Evolutionary conservation across 805 yeast species (phyloP).

Genomic region (Komagataella ulmi): DNA sequence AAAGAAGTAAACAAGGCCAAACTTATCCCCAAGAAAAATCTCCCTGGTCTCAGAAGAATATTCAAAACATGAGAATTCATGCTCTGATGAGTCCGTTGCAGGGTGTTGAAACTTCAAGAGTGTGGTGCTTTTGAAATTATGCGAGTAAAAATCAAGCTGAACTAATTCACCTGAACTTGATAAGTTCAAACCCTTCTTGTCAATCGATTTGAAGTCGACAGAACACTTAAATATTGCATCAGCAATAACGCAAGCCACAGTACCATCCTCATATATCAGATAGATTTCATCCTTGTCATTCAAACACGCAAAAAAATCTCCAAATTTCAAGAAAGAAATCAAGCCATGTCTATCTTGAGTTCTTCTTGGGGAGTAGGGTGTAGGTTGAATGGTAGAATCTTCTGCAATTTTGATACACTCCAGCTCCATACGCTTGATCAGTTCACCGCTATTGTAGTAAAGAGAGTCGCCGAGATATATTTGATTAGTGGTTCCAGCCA

Average conservation of each 20-base stretch:
- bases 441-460: conserved; percentile 9
- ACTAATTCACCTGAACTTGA: background rate
- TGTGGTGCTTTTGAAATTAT: background rate
- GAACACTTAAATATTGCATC: background rate
- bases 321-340: background rate
- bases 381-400: conserved; percentile 1
- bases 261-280: background rate
- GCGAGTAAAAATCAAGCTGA: background rate
- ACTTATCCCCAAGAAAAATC: conserved; percentile 33
- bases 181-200: background rate
- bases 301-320: background rate
- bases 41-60: conserved; percentile 8
- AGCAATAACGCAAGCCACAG: background rate
- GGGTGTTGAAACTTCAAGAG: conserved; percentile 3
- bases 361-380: background rate
- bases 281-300: background rate
- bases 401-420: background rate
- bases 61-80: conserved; percentile 26
- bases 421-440: conserved; percentile 1
- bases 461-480: conserved; percentile 9
- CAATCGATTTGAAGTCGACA: background rate
- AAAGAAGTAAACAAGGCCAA: conserved; percentile 19
- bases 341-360: background rate
- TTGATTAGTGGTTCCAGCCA: conserved; percentile 11
- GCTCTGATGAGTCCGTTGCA: conserved; percentile 23